phyloP scores from a whole-genome alignment of 305 asterid species.

The Fraxinus platypoda region DNA sequence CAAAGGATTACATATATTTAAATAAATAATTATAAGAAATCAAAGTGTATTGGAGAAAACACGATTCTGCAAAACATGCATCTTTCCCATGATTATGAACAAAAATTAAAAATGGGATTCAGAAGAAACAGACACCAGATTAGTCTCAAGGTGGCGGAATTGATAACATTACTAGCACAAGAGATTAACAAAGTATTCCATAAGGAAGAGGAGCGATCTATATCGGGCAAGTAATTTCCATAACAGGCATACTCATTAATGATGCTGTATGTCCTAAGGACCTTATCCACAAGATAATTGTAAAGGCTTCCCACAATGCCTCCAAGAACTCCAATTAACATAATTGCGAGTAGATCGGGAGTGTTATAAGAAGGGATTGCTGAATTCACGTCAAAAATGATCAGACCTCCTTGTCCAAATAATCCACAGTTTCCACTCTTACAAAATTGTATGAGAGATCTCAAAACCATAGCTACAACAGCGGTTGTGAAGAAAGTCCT shows the following conservation, averaged over 20 bases:
- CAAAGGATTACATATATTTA: constrained; percentile 5
- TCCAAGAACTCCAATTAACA: constrained; percentile 78
- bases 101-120: neutral
- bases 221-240: neutral
- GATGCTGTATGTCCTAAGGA: constrained; percentile 69
- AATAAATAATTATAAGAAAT: neutral
- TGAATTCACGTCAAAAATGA: constrained; percentile 70
- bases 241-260: constrained; percentile 70
- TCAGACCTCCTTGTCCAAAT: constrained; percentile 89
- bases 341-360: constrained; percentile 72
- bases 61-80: neutral
- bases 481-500: constrained; percentile 98
- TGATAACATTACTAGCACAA: neutral
- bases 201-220: neutral
- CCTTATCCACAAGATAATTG: constrained; percentile 75
- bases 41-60: neutral
- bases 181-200: neutral
- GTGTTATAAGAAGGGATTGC: constrained; percentile 54
- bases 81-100: neutral
- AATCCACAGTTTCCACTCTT: constrained; percentile 80
- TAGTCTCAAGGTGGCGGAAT: neutral
- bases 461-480: constrained; percentile 82
- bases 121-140: neutral
- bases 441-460: constrained; percentile 66
- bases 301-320: constrained; percentile 83